A percentile compares a stretch with the other conserved stretches of the same genome.
Evolutionary conservation across 306 rosid species (phyloP).

Genomic region (Mucuna pruriens): DNA sequence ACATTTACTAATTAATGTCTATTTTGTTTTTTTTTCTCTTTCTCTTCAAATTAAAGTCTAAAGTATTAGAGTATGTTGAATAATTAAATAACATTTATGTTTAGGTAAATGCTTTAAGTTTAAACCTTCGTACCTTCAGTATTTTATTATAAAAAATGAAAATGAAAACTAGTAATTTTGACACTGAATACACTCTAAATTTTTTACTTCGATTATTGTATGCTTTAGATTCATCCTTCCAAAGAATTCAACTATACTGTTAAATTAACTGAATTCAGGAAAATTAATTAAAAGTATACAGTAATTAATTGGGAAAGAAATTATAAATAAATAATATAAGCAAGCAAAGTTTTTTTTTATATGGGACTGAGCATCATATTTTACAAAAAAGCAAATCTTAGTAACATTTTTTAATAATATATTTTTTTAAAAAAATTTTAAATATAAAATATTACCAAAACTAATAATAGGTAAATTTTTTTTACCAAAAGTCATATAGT

Average conservation of each 20-base stretch:
- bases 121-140: background rate
- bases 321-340: background rate
- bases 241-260: background rate
- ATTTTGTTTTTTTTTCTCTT: background rate
- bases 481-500: too few species aligned
- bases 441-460: too few species aligned
- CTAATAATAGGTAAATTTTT: too few species aligned
- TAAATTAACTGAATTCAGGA: background rate
- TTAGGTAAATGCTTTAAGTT: background rate
- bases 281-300: background rate
- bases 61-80: background rate
- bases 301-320: background rate
- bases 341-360: too few species aligned
- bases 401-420: too few species aligned
- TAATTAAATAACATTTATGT: background rate
- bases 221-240: background rate
- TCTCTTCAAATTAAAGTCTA: background rate
- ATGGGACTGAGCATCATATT: too few species aligned
- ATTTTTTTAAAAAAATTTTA: too few species aligned
- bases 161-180: background rate
- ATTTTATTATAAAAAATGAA: background rate
- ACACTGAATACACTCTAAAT: background rate
- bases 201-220: too few species aligned
- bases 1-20: too few species aligned
- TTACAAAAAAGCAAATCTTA: too few species aligned